These are phyloP conservation scores for Aspergillus transmontanensis DNA, from an alignment of 2,329 filamentous ascomycete species.

Conservation along the genomic window DNA sequence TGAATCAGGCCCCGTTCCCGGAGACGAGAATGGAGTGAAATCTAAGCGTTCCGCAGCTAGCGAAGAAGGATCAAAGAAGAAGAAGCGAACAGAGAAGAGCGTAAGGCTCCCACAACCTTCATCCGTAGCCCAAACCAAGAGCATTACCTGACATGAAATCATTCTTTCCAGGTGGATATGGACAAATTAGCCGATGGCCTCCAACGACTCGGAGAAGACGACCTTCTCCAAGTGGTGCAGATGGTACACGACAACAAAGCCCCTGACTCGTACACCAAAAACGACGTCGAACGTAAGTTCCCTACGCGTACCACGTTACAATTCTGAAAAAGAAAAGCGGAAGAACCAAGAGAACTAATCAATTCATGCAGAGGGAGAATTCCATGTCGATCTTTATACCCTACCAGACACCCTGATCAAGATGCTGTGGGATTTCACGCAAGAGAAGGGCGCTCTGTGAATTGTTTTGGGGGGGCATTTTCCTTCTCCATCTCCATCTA, in stretches of 20 bases:
- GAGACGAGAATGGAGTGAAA: constrained; percentile 65
- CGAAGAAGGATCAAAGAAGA: constrained; percentile 73
- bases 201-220: constrained; percentile 87
- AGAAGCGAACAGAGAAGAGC: constrained; percentile 66
- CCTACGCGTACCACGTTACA: not conserved
- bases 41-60: constrained; percentile 61
- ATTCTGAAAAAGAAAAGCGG: not conserved
- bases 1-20: constrained; percentile 83
- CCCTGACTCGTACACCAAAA: constrained; percentile 92
- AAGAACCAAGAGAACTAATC: not conserved
- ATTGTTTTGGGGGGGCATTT: not conserved
- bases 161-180: constrained; percentile 68
- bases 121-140: not conserved
- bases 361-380: constrained; percentile 75
- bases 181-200: constrained; percentile 95
- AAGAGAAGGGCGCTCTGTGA: constrained; percentile 46
- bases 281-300: constrained; percentile 86
- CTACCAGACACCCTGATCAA: constrained; percentile 86
- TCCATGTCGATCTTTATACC: constrained; percentile 98
- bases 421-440: constrained; percentile 89
- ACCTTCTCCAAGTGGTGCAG: constrained; percentile 91
- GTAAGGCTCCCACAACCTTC: constrained; percentile 36
- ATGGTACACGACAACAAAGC: constrained; percentile 98
- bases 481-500: not conserved
- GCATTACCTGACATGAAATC: not conserved